phyloP scores from a whole-genome alignment of 163 green algal species.

The Scenedesmus sp. region DNA sequence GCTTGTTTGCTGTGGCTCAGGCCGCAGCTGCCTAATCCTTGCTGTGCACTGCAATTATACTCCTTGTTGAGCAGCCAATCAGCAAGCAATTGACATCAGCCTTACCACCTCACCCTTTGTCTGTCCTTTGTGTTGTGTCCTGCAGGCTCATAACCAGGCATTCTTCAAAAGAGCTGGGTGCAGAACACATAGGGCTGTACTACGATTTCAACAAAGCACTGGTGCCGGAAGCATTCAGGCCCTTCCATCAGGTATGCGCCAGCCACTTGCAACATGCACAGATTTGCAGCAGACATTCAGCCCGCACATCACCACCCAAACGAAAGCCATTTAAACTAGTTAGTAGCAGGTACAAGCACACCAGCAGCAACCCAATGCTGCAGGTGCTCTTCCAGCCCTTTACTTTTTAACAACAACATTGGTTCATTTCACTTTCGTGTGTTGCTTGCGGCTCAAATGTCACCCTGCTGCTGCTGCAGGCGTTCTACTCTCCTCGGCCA shows the following conservation, averaged over 20 bases:
- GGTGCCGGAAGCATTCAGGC: conserved; percentile 58
- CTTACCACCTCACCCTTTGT: not conserved
- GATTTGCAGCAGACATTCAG: not conserved
- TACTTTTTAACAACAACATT: too few species aligned
- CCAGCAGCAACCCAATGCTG: too few species aligned
- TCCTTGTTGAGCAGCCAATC: not conserved
- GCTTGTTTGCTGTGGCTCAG: not conserved
- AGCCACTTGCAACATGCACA: not conserved
- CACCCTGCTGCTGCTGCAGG: conserved; percentile 15
- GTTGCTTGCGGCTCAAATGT: not conserved
- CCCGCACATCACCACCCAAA: too few species aligned
- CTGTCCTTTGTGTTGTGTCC: not conserved
- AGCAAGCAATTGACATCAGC: not conserved
- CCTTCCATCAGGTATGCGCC: conserved; percentile 44
- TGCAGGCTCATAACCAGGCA: conserved; percentile 25
- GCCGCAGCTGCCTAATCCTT: not conserved
- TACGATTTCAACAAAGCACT: conserved; percentile 53
- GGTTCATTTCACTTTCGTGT: conserved; percentile 35
- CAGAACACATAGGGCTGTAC: conserved; percentile 50
- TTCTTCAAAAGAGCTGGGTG: not conserved
- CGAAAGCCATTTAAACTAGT: too few species aligned
- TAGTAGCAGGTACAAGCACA: too few species aligned
- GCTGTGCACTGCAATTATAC: not conserved
- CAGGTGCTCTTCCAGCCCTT: not conserved
- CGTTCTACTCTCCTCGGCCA: conserved; percentile 62